Evolutionary conservation across 139 green algal genomes (phyloP).

Genomic region (Dunaliella primolecta): DNA sequence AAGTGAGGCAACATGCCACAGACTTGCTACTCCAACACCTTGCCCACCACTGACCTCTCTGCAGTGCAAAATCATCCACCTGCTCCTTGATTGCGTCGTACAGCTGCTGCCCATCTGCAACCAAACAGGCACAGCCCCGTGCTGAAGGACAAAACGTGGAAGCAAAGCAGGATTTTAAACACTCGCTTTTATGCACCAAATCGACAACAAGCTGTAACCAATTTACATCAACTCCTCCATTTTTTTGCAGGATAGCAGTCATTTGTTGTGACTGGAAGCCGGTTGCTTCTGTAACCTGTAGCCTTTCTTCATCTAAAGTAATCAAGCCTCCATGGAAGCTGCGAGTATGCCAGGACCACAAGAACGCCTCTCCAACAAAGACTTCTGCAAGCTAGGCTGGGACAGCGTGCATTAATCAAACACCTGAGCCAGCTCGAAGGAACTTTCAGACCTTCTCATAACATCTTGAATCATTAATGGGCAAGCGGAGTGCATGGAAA

Average conservation of each 20-base stretch:
- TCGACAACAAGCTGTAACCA: not conserved
- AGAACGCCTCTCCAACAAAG: no score
- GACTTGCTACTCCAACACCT: no score
- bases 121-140: not conserved
- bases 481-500: no score
- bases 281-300: not conserved
- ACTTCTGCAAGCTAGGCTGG: no score
- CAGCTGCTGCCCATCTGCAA: constrained; percentile 32
- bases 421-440: no score
- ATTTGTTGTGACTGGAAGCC: not conserved
- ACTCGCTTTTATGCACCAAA: no score
- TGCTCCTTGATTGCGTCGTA: constrained; percentile 42
- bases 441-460: no score
- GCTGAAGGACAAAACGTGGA: not conserved
- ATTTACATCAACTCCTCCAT: not conserved
- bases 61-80: constrained; percentile 24
- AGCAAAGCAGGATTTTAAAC: not conserved
- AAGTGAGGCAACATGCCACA: no score
- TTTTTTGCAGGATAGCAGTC: not conserved
- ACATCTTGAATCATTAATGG: no score
- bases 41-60: constrained; percentile 28
- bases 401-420: no score
- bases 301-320: not conserved
- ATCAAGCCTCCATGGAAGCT: not conserved
- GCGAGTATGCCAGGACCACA: no score